phyloP scores from a whole-genome alignment of 2,329 filamentous ascomycete genomes.

The Sphaerostilbella broomeana region DNA sequence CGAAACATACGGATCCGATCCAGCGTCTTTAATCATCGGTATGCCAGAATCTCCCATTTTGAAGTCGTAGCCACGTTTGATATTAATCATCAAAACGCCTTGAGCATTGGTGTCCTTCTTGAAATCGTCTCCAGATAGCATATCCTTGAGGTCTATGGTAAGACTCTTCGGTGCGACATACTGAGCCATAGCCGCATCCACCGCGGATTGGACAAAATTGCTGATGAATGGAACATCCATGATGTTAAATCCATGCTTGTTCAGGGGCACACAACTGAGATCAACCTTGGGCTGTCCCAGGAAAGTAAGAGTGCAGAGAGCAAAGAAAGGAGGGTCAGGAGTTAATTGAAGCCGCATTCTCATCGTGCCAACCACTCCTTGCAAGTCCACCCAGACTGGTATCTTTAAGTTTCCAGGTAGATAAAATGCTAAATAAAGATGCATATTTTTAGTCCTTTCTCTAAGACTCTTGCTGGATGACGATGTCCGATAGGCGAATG shows the following conservation, averaged over 20 bases:
- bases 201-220: conserved; percentile 66
- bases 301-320: conserved; percentile 67
- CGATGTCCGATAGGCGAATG: conserved; percentile 64
- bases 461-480: conserved; percentile 56
- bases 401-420: conserved; percentile 48
- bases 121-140: conserved; percentile 71
- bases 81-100: conserved; percentile 59
- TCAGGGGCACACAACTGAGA: conserved; percentile 63
- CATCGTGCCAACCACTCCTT: conserved; percentile 64
- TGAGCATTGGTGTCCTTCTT: conserved; percentile 64
- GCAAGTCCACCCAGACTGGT: conserved; percentile 68
- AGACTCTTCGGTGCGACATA: conserved; percentile 72
- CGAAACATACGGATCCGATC: conserved; percentile 64
- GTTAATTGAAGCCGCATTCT: conserved; percentile 64
- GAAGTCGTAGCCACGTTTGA: conserved; percentile 63
- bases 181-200: conserved; percentile 66
- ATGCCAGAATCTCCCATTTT: conserved; percentile 62
- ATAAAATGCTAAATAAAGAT: conserved; percentile 67
- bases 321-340: conserved; percentile 70
- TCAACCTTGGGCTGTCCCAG: conserved; percentile 69
- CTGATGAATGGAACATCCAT: conserved; percentile 71
- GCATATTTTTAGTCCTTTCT: conserved; percentile 59
- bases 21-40: conserved; percentile 51
- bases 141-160: conserved; percentile 67
- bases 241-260: conserved; percentile 62